Base-by-base conservation (phyloP, 805 yeast genomes). In the Starmerella kuoi region DNA sequence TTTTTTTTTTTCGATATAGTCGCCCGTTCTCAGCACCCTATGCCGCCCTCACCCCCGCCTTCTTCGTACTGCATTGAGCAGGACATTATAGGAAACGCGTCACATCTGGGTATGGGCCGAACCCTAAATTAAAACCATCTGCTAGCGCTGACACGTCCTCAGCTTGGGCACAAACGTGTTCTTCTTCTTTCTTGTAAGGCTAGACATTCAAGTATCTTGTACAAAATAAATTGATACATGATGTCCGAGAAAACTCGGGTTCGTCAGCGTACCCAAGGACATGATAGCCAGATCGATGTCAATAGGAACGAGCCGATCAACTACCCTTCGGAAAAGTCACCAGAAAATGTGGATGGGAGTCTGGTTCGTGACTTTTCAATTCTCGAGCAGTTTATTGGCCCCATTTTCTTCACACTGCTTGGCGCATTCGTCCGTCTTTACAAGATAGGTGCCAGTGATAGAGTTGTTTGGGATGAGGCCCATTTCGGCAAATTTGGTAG, bases 341-440 rank as follows among this genome's bases (percentile, higher is more conserved):
- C 27, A 14, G 19, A 25, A 14, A 9, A 9, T 25, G 28, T n/a
- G 17, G 58, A 55, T 40, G 52, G 55, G 35, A 52, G 56, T 35
- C 49, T 59, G 27, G 41, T 56, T 46, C 47, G 45, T 11, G 55
- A 52, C 30, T 44, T 46, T 46, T 26, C 45, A 23, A 42, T 43
- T 30, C 31, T 60, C 31, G 64, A 60, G 54, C 37, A 49, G 24
- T 45, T 76, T 27, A 72, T 86, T 53, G 56, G 50, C 31, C 57
- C 57, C 20, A 27, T 79, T 3, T 36, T 76, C 19, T 70, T 87
- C 56, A 86, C 95, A 1, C 45, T 70, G 2, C 49, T 79, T 17
- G 77, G 91, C 8, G 80, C 87, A 54, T 71, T 70, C 48, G 70
- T 84, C 32, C 74, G 97, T 53, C 74, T 86, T 61, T 77, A 82